A percentile compares a stretch with the other conserved stretches of the same genome.
Conservation (phyloP, 768 basidiomycete species). For the Pulveroboletus sp. region DNA sequence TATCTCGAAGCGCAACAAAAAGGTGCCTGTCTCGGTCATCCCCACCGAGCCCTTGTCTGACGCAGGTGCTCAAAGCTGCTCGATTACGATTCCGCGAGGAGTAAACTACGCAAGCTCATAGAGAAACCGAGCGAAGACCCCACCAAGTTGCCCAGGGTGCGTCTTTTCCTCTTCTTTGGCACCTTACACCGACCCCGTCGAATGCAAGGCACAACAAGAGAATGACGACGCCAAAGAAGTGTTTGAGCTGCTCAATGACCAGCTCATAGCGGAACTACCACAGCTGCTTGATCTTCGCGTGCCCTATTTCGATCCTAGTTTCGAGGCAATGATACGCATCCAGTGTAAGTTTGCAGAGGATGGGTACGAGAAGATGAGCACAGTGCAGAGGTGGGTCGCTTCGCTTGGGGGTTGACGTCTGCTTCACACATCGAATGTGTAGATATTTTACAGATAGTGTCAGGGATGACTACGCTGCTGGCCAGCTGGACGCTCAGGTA, state of each 20-base stretch:
- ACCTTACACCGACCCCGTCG: neutral
- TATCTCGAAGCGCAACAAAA: slow-evolving; percentile 93
- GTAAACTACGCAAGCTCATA: slow-evolving; percentile 81
- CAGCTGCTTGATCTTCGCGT: slow-evolving; percentile 92
- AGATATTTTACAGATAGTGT: slow-evolving; percentile 90
- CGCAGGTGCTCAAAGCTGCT: slow-evolving; percentile 58
- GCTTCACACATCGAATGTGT: neutral
- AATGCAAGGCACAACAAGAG: slow-evolving; percentile 79
- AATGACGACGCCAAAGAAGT: slow-evolving; percentile 93
- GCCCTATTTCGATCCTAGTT: slow-evolving; percentile 97
- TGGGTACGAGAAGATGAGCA: slow-evolving; percentile 94
- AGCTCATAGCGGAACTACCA: slow-evolving; percentile 88
- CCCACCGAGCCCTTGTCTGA: neutral
- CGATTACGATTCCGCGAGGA: slow-evolving; percentile 93
- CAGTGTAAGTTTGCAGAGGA: slow-evolving; percentile 98
- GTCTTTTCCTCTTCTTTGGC: neutral
- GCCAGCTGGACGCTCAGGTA: slow-evolving; percentile 92
- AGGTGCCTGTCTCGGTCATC: slow-evolving; percentile 47
- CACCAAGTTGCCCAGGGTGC: slow-evolving; percentile 81
- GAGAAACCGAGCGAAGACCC: slow-evolving; percentile 95
- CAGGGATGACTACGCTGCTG: slow-evolving; percentile 95
- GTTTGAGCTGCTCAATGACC: slow-evolving; percentile 90
- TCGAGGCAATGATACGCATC: slow-evolving; percentile 98
- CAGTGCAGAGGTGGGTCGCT: slow-evolving; percentile 75
- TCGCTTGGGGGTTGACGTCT: slow-evolving; percentile 21